Conservation (phyloP, 106 monocot species). For the Acorus gramineus region DNA sequence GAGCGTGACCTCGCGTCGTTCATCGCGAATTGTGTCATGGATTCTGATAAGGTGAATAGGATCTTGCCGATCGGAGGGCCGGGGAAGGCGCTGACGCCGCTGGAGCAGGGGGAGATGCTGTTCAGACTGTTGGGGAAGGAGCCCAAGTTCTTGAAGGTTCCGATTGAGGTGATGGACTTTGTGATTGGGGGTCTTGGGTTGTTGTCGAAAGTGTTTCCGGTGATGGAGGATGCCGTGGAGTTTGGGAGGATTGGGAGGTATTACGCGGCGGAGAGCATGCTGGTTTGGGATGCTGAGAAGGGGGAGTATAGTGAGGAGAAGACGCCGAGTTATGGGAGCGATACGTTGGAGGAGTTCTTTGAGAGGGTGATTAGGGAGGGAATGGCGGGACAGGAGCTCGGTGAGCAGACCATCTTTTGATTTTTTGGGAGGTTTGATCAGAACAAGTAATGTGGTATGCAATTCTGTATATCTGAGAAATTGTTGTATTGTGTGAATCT, state of each 20-base stretch:
- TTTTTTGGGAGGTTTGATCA: too few relatives aligned
- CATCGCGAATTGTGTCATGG: conserved; percentile 70
- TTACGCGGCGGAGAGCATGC: conserved; percentile 89
- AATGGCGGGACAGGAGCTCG: conserved; percentile 87
- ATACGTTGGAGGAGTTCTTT: conserved; percentile 89
- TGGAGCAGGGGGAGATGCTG: conserved; percentile 83
- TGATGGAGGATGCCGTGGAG: conserved; percentile 77
- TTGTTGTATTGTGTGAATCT: too few relatives aligned
- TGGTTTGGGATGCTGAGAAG: conserved; percentile 64
- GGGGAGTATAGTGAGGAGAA: conserved; percentile 78
- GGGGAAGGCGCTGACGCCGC: conserved; percentile 74
- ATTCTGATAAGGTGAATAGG: conserved; percentile 51
- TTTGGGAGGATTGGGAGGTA: conserved; percentile 86
- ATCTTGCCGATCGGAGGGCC: conserved; percentile 81
- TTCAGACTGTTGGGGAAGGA: conserved; percentile 61
- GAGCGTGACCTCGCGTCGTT: conserved; percentile 83
- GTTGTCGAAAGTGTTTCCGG: conserved; percentile 45
- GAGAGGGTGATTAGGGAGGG: conserved; percentile 63
- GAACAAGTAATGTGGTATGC: too few relatives aligned
- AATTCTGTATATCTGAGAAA: too few relatives aligned
- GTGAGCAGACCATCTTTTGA: conserved; percentile 85
- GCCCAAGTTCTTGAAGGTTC: conserved; percentile 89
- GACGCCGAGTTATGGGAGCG: conserved; percentile 91
- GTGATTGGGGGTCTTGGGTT: conserved; percentile 55
- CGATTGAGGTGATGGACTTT: conserved; percentile 81